Conservation (phyloP, 2,329 filamentous ascomycete genomes). For the Beauveria sp. region DNA sequence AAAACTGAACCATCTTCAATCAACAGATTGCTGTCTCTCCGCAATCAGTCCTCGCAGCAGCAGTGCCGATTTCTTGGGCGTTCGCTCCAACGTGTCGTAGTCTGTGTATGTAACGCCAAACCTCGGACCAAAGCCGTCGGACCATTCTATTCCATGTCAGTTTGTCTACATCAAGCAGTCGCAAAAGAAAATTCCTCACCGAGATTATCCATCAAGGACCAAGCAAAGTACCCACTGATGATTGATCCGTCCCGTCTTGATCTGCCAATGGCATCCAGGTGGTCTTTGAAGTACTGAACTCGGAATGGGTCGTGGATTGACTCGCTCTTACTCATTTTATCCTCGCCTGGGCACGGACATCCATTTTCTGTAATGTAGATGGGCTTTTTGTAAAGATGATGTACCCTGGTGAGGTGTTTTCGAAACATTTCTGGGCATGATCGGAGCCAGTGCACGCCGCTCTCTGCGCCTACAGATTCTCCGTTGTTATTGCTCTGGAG, state of each 20-base stretch:
- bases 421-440: conserved; percentile 22
- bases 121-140: conserved; percentile 29
- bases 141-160: conserved; percentile 22
- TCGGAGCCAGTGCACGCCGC: conserved; percentile 27
- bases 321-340: conserved; percentile 26
- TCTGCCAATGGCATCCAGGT: conserved; percentile 28
- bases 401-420: conserved; percentile 22
- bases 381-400: conserved; percentile 19
- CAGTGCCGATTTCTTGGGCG: conserved; percentile 28
- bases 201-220: conserved; percentile 29
- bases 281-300: conserved; percentile 28
- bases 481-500: conserved; percentile 24
- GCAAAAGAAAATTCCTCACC: conserved; percentile 18
- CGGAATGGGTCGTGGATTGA: conserved; percentile 30
- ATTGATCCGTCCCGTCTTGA: conserved; percentile 19
- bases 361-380: conserved; percentile 26
- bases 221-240: conserved; percentile 27
- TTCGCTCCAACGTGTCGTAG: conserved; percentile 28
- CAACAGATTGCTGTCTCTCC: conserved; percentile 13
- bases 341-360: conserved; percentile 28
- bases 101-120: conserved; percentile 32
- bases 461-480: conserved; percentile 21
- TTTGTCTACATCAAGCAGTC: background rate
- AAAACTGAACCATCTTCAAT: background rate
- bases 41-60: conserved; percentile 21